Conservation (phyloP, 192 early-diverging fungal species). For the Coemansia brasiliensis region DNA sequence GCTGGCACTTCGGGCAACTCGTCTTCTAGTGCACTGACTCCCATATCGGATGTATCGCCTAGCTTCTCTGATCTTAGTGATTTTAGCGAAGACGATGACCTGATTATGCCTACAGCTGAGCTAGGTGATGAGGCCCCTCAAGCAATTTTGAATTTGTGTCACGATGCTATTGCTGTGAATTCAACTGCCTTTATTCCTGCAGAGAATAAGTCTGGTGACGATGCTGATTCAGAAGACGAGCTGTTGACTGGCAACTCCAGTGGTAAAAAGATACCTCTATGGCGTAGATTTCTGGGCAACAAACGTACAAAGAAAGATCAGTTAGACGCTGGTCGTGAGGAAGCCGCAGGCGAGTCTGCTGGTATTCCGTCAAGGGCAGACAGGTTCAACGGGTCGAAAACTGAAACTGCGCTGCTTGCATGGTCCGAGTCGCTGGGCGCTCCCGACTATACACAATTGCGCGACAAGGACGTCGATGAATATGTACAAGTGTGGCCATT, state of each 20-base stretch:
- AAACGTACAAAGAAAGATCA: background rate
- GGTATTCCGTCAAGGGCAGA: slow-evolving; percentile 19
- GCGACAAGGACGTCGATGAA: slow-evolving; percentile 61
- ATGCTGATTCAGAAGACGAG: slow-evolving; percentile 28
- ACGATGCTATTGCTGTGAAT: slow-evolving; percentile 79
- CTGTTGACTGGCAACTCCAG: slow-evolving; percentile 15
- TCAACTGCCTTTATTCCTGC: slow-evolving; percentile 70
- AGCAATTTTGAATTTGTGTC: slow-evolving; percentile 57
- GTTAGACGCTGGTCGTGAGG: slow-evolving; percentile 16
- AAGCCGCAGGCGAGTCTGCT: slow-evolving; percentile 22
- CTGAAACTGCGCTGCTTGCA: slow-evolving; percentile 87
- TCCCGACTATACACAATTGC: slow-evolving; percentile 61
- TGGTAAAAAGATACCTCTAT: slow-evolving; percentile 19
- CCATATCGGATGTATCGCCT: slow-evolving; percentile 38
- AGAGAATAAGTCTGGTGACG: slow-evolving; percentile 6
- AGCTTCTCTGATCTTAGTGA: slow-evolving; percentile 51
- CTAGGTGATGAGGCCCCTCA: slow-evolving; percentile 52
- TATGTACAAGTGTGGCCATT: slow-evolving; percentile 83
- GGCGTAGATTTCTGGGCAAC: slow-evolving; percentile 24
- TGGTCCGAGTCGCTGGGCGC: slow-evolving; percentile 71
- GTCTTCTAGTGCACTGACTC: slow-evolving; percentile 52
- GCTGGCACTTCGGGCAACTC: slow-evolving; percentile 34
- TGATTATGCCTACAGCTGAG: slow-evolving; percentile 56
- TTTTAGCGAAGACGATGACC: slow-evolving; percentile 48
- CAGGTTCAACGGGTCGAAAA: slow-evolving; percentile 87